Conservation (phyloP, 2,329 filamentous ascomycete species). For the Claviceps sp. region DNA sequence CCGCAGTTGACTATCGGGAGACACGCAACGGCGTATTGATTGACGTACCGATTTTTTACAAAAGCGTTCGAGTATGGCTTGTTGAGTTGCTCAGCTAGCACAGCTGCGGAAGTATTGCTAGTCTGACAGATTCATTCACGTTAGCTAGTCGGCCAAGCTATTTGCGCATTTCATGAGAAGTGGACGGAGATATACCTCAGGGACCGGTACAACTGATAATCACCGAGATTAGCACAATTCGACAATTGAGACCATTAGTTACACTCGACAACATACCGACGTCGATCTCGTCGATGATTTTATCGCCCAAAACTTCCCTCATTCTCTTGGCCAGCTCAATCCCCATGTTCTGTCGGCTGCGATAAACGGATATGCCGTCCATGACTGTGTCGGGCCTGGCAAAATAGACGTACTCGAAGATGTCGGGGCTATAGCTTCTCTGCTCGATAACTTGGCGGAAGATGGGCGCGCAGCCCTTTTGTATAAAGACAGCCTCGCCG, state of each 20-base stretch:
- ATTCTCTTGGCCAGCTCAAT: slow-evolving; percentile 65
- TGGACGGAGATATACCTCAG: slow-evolving; percentile 18
- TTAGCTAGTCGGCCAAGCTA: neutral
- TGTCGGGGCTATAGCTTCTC: slow-evolving; percentile 62
- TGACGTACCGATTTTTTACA: slow-evolving; percentile 57
- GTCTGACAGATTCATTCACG: slow-evolving; percentile 28
- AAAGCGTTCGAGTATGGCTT: slow-evolving; percentile 73
- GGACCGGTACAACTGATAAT: slow-evolving; percentile 55
- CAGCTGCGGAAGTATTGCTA: slow-evolving; percentile 65
- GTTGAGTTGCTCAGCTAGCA: slow-evolving; percentile 58
- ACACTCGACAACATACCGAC: slow-evolving; percentile 20
- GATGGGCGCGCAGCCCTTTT: slow-evolving; percentile 60
- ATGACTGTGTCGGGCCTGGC: slow-evolving; percentile 70
- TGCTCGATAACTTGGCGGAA: slow-evolving; percentile 62
- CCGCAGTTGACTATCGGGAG: neutral
- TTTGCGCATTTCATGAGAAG: neutral
- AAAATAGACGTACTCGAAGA: slow-evolving; percentile 79
- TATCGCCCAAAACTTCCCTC: slow-evolving; percentile 49
- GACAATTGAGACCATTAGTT: slow-evolving; percentile 10
- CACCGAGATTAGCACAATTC: neutral
- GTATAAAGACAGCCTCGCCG: slow-evolving; percentile 73
- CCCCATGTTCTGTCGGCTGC: slow-evolving; percentile 78
- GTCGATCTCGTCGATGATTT: slow-evolving; percentile 64
- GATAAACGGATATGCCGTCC: slow-evolving; percentile 78
- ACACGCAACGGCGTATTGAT: slow-evolving; percentile 44